These are phyloP conservation scores for Oryza rufipogon DNA, from an alignment of 176 grass and related monocot species.

Conservation along the genomic window DNA sequence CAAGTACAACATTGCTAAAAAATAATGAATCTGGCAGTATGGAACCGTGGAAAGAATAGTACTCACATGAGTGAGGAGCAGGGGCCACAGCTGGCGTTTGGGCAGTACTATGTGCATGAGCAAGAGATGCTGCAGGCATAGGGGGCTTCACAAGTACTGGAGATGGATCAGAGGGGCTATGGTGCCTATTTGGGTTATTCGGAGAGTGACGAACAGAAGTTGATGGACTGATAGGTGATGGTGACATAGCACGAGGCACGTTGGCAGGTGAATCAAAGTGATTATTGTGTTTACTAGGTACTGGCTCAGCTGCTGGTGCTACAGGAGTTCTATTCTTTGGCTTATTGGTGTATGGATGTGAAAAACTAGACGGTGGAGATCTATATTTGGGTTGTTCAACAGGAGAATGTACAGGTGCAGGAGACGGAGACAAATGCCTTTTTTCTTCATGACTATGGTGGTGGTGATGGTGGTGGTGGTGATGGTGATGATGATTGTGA, in stretches of 20 bases:
- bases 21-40: background rate
- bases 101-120: slow-evolving; percentile 30
- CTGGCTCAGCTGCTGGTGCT: slow-evolving; percentile 33
- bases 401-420: slow-evolving; percentile 47
- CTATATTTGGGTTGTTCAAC: slow-evolving; percentile 44
- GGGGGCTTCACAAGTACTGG: too few species aligned
- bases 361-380: slow-evolving; percentile 49
- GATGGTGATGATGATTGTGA: slow-evolving; percentile 1
- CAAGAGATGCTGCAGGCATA: too few species aligned
- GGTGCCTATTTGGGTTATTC: slow-evolving; percentile 19
- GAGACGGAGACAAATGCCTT: slow-evolving; percentile 51
- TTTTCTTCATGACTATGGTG: slow-evolving; percentile 32
- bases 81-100: slow-evolving; percentile 35
- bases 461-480: slow-evolving; percentile 24
- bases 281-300: slow-evolving; percentile 35
- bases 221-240: slow-evolving; percentile 32
- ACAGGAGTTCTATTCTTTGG: slow-evolving; percentile 49
- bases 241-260: background rate
- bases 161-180: slow-evolving; percentile 27
- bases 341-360: slow-evolving; percentile 35
- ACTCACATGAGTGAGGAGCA: slow-evolving; percentile 46
- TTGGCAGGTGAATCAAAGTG: slow-evolving; percentile 45
- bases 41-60: background rate
- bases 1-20: slow-evolving; percentile 5
- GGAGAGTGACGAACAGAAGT: slow-evolving; percentile 38